Conservation (phyloP, 192 early-diverging fungal species). For the Backusella tuberculispora region DNA sequence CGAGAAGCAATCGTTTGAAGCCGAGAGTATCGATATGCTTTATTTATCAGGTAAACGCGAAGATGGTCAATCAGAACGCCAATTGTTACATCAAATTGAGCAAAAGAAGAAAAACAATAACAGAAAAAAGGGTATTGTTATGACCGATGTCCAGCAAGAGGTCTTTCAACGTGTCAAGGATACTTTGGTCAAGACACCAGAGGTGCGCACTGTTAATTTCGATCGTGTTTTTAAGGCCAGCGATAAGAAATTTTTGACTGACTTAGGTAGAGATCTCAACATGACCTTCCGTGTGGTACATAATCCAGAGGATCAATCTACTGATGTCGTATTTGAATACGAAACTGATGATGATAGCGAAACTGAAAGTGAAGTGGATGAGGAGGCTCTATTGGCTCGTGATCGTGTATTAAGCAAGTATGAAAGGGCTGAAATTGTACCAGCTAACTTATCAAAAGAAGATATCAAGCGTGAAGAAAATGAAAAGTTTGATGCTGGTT, state of each 20-base stretch:
- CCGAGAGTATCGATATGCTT: slow-evolving; percentile 48
- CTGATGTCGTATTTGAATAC: slow-evolving; percentile 53
- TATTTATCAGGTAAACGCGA: slow-evolving; percentile 54
- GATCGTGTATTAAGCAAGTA: slow-evolving; percentile 61
- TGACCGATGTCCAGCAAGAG: background rate
- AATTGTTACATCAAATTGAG: slow-evolving; percentile 32
- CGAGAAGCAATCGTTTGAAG: slow-evolving; percentile 54
- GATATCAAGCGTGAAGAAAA: slow-evolving; percentile 48
- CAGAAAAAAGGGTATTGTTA: slow-evolving; percentile 30
- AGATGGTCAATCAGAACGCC: slow-evolving; percentile 35
- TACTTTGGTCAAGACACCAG: background rate
- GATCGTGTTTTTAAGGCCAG: slow-evolving; percentile 42
- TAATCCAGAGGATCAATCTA: slow-evolving; percentile 29
- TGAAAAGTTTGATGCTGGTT: slow-evolving; percentile 75
- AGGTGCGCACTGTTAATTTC: slow-evolving; percentile 49
- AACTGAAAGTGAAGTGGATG: slow-evolving; percentile 43
- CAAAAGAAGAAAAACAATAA: slow-evolving; percentile 29
- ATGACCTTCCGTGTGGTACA: slow-evolving; percentile 43
- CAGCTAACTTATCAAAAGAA: slow-evolving; percentile 50
- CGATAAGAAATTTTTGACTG: slow-evolving; percentile 57
- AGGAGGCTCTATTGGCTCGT: slow-evolving; percentile 50
- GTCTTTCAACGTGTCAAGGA: background rate
- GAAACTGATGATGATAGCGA: slow-evolving; percentile 49
- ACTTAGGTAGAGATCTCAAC: slow-evolving; percentile 49
- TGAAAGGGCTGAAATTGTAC: slow-evolving; percentile 53